A percentile compares a stretch with the other conserved stretches of the same genome.
Conservation (phyloP, 2,329 filamentous ascomycete genomes). For the Colletotrichum cereale region DNA sequence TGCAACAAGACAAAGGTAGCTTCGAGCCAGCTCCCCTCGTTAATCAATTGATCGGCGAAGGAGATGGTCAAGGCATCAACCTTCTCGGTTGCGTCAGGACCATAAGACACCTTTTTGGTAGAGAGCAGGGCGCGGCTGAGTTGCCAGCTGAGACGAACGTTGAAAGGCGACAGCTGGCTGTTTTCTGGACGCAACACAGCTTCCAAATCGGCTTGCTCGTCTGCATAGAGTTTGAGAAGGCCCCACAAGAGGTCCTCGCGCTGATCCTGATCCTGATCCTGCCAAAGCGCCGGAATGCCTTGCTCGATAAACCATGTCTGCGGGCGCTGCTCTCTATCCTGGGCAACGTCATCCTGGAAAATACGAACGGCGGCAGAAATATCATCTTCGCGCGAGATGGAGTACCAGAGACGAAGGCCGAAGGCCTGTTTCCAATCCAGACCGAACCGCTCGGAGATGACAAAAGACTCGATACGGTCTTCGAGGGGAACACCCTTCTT, state of each 20-base stretch:
- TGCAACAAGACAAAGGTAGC: conserved; percentile 84
- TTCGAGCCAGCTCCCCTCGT: conserved; percentile 74
- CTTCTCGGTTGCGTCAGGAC: conserved; percentile 68
- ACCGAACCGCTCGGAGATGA: conserved; percentile 84
- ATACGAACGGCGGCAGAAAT: conserved; percentile 79
- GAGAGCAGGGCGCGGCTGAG: conserved; percentile 76
- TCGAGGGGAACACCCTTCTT: conserved; percentile 79
- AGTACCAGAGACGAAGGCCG: conserved; percentile 91
- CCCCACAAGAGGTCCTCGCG: conserved; percentile 89
- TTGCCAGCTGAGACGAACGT: conserved; percentile 86
- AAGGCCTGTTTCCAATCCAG: conserved; percentile 96
- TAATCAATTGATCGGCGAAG: conserved; percentile 74
- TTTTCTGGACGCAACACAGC: conserved; percentile 82
- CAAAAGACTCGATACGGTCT: conserved; percentile 83
- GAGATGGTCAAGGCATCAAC: conserved; percentile 75
- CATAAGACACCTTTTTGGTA: conserved; percentile 64
- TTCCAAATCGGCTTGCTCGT: conserved; percentile 70
- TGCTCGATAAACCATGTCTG: conserved; percentile 78
- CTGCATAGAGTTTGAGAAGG: conserved; percentile 83
- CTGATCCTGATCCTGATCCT: conserved; percentile 67
- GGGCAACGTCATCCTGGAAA: conserved; percentile 80
- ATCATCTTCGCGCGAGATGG: conserved; percentile 74
- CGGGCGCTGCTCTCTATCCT: conserved; percentile 79
- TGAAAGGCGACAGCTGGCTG: conserved; percentile 79
- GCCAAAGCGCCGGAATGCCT: conserved; percentile 69